These are phyloP conservation scores for Apiospora saccharicola DNA, from an alignment of 2,329 filamentous ascomycete genomes.

Conservation along the genomic window DNA sequence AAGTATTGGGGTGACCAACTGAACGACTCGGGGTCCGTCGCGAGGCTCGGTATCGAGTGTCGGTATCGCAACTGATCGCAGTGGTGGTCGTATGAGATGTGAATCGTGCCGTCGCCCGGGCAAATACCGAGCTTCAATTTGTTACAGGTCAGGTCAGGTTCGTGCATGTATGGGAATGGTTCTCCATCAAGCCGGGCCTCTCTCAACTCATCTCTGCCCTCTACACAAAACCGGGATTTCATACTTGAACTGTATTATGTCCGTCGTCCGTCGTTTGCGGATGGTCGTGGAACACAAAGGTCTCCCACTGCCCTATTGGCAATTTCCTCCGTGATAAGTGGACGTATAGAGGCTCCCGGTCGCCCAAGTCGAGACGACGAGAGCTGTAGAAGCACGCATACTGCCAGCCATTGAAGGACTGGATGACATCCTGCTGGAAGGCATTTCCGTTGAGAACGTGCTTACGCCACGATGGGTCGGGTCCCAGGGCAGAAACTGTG, in stretches of 20 bases:
- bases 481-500: conserved; percentile 42
- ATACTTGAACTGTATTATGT: conserved; percentile 59
- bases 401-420: conserved; percentile 56
- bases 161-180: not conserved
- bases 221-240: not conserved
- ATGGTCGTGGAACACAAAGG: conserved; percentile 56
- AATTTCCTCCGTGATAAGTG: conserved; percentile 55
- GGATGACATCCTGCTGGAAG: conserved; percentile 57
- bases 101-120: conserved; percentile 58
- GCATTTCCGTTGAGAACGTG: conserved; percentile 54
- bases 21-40: conserved; percentile 41
- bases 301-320: conserved; percentile 51
- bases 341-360: conserved; percentile 47
- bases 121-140: conserved; percentile 54
- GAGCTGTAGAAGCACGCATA: conserved; percentile 55
- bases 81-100: conserved; percentile 61
- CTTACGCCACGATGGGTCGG: conserved; percentile 45
- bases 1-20: conserved; percentile 47
- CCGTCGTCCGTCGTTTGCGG: conserved; percentile 58
- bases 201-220: not conserved
- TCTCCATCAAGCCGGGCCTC: not conserved
- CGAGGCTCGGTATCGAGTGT: conserved; percentile 43
- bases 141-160: not conserved
- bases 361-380: conserved; percentile 21
- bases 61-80: conserved; percentile 51